phyloP scores from a whole-genome alignment of 768 basidiomycete species.

The Lactarius quietus region DNA sequence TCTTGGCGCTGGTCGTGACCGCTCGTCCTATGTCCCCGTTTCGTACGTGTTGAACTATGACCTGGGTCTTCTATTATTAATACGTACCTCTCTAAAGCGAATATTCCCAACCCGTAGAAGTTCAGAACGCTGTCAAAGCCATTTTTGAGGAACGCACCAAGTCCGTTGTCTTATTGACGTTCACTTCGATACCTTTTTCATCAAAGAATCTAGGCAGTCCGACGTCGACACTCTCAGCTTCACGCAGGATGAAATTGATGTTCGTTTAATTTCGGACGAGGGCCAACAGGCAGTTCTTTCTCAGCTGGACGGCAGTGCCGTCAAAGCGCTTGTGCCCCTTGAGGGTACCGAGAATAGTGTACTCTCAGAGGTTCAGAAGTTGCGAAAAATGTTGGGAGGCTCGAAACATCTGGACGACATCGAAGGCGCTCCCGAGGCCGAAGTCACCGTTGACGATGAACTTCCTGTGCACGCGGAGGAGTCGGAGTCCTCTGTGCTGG shows the following conservation, averaged over 20 bases:
- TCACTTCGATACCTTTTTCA: constrained; percentile 7
- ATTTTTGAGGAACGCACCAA: constrained; percentile 37
- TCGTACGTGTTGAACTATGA: constrained; percentile 29
- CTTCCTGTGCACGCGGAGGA: constrained; percentile 6
- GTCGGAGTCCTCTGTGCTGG: background rate
- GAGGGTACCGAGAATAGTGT: constrained; percentile 21
- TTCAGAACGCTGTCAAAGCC: constrained; percentile 36
- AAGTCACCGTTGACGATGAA: constrained; percentile 8
- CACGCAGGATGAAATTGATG: constrained; percentile 30
- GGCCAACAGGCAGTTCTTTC: constrained; percentile 34
- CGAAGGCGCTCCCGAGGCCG: constrained; percentile 22
- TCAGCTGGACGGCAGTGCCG: constrained; percentile 29
- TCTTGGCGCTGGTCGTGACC: constrained; percentile 45
- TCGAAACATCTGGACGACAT: constrained; percentile 26
- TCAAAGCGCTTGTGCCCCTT: constrained; percentile 34
- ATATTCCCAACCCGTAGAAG: constrained; percentile 22
- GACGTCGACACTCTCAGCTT: constrained; percentile 21
- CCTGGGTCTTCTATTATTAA: constrained; percentile 26
- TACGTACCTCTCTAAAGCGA: constrained; percentile 9
- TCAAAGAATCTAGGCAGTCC: constrained; percentile 23
- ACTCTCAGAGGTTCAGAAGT: constrained; percentile 30
- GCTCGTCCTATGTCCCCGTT: constrained; percentile 36
- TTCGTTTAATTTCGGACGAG: constrained; percentile 34
- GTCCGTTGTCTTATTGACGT: constrained; percentile 29
- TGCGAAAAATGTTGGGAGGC: constrained; percentile 29